These are phyloP conservation scores for Colletotrichum tropicicola DNA, from an alignment of 2,329 filamentous ascomycete genomes.

Conservation along the genomic window DNA sequence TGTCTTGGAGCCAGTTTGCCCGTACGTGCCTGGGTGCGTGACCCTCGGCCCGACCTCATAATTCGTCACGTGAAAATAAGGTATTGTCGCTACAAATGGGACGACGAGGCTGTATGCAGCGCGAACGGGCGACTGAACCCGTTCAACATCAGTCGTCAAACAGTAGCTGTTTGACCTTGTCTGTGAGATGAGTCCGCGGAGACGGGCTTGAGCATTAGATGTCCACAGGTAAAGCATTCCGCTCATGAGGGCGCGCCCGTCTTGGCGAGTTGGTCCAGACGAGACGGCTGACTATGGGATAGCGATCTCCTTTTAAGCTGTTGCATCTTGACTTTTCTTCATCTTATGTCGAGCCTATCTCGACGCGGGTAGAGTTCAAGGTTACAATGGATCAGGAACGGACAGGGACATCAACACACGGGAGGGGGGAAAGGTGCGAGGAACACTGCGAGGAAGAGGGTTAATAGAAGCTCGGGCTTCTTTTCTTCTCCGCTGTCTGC, in stretches of 20 bases:
- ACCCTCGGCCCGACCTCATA: not conserved
- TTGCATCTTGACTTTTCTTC: not conserved
- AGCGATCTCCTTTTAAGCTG: not conserved
- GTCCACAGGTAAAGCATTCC: not conserved
- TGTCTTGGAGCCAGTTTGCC: no score
- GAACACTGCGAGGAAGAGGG: conserved; percentile 14
- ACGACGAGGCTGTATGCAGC: not conserved
- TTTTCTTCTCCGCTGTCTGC: not conserved
- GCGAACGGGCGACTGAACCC: not conserved
- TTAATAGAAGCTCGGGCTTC: conserved; percentile 13
- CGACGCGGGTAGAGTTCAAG: not conserved
- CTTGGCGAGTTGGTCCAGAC: not conserved
- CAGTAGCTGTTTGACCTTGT: not conserved
- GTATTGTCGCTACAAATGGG: not conserved
- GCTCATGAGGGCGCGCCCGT: not conserved
- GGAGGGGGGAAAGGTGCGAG: not conserved
- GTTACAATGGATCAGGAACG: not conserved
- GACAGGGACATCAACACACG: not conserved
- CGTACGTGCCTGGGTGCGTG: not conserved
- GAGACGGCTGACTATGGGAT: not conserved
- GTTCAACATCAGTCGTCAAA: not conserved
- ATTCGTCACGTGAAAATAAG: not conserved
- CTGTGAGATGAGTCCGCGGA: not conserved
- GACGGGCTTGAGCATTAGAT: not conserved
- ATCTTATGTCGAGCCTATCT: not conserved